A percentile compares a stretch with the other conserved stretches of the same genome.
Conservation (phyloP, 2,329 filamentous ascomycete species). For the Fusarium tjaetaba region DNA sequence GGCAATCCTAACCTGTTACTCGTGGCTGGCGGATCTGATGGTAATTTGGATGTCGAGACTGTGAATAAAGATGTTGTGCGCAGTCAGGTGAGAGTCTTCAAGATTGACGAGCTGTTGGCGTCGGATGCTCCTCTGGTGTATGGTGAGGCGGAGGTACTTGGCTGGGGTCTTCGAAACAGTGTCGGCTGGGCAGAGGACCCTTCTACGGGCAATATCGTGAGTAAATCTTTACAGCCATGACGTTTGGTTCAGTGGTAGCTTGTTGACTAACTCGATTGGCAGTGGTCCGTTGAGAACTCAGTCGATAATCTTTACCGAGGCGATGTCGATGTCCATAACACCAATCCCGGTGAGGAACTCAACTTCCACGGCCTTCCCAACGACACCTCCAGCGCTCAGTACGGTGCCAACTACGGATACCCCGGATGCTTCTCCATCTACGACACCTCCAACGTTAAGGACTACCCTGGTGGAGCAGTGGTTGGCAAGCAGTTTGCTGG, state of each 20-base stretch:
- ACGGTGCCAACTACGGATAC: constrained; percentile 10
- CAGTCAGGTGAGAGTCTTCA: constrained; percentile 3
- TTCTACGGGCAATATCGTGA: constrained; percentile 3
- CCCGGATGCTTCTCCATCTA: constrained; percentile 12
- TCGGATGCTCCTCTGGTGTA: not conserved
- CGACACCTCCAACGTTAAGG: not conserved
- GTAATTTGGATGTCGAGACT: not conserved
- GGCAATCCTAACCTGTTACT: constrained; percentile 5
- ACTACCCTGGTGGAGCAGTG: not conserved
- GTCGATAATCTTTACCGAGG: constrained; percentile 10
- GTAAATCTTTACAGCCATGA: not conserved
- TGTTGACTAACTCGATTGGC: not conserved
- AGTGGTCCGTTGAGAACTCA: constrained; percentile 18
- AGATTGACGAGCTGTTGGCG: not conserved
- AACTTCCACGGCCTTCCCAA: constrained; percentile 12
- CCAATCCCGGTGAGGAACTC: constrained; percentile 7
- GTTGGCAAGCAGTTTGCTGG: constrained; percentile 9
- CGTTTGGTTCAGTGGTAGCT: accelerated
- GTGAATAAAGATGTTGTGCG: constrained; percentile 7
- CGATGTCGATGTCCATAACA: constrained; percentile 5
- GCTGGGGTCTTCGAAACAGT: constrained; percentile 14
- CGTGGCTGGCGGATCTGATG: constrained; percentile 9
- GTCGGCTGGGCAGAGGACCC: constrained; percentile 13
- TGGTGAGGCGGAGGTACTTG: not conserved
- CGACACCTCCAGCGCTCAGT: not conserved